These are phyloP conservation scores for Pelargonium cotyledonis DNA, from an alignment of 441 rosid genomes.

Conservation along the genomic window DNA sequence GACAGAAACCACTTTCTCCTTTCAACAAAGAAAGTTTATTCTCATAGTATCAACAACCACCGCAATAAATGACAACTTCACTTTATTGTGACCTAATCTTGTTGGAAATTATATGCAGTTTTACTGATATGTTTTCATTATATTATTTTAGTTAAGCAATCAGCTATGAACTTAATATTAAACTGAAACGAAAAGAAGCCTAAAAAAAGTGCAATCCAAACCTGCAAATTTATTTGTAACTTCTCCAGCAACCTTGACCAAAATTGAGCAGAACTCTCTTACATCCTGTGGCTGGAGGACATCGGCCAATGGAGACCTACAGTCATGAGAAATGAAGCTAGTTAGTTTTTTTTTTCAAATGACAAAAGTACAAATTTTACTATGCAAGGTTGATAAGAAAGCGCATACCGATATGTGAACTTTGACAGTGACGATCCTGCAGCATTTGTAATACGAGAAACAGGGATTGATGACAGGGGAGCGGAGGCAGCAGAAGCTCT, in stretches of 20 bases:
- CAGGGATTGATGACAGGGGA: slow-evolving; percentile 26
- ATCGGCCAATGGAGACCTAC: slow-evolving; percentile 2
- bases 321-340: slow-evolving; percentile 15
- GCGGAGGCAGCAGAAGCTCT: slow-evolving; percentile 22
- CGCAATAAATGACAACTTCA: neutral
- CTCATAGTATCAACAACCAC: neutral
- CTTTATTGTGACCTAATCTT: neutral
- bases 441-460: slow-evolving; percentile 30
- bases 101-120: neutral
- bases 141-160: too few species aligned
- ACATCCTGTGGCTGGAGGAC: neutral
- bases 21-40: neutral
- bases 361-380: neutral
- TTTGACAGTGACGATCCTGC: slow-evolving; percentile 36
- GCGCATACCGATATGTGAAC: slow-evolving; percentile 45
- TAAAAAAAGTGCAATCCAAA: neutral
- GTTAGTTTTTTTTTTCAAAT: slow-evolving; percentile 14
- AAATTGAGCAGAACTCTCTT: neutral
- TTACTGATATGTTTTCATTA: too few species aligned
- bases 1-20: neutral
- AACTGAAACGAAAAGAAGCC: neutral
- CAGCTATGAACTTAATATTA: neutral
- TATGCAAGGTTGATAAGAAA: neutral
- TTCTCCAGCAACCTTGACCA: neutral
- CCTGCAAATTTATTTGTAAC: neutral